A percentile compares a stretch with the other conserved stretches of the same genome.
Evolutionary conservation across 768 basidiomycete species (phyloP).

Genomic region (Boletellus emodensis): DNA sequence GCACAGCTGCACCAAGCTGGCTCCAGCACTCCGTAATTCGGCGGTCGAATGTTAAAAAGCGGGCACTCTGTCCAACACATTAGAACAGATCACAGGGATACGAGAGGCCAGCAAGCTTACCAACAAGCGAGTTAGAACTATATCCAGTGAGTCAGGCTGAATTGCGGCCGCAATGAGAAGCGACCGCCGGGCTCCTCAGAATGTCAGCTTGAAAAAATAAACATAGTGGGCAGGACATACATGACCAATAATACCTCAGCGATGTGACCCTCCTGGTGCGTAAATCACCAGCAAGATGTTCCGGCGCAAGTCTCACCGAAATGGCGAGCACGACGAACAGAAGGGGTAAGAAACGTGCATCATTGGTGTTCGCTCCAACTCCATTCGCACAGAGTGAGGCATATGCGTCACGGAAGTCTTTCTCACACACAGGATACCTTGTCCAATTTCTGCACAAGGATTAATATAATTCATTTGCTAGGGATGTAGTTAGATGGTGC

Average conservation of each 20-base stretch:
- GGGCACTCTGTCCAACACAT: constrained; percentile 51
- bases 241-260: constrained; percentile 92
- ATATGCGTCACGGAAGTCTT: constrained; percentile 73
- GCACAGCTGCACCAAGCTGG: constrained; percentile 86
- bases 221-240: constrained; percentile 45
- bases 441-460: constrained; percentile 73
- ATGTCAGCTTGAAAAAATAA: constrained; percentile 17
- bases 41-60: constrained; percentile 67
- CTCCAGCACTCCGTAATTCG: constrained; percentile 96
- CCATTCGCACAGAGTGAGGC: constrained; percentile 60
- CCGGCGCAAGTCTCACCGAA: constrained; percentile 80
- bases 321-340: constrained; percentile 91
- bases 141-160: constrained; percentile 87
- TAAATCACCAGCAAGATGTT: constrained; percentile 77
- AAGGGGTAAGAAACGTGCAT: constrained; percentile 84
- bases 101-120: constrained; percentile 29
- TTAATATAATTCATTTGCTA: neutral
- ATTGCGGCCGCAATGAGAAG: constrained; percentile 90
- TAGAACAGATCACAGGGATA: constrained; percentile 1
- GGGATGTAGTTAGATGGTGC: constrained; percentile 20
- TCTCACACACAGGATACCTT: constrained; percentile 85
- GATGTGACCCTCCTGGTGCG: constrained; percentile 74
- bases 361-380: constrained; percentile 61
- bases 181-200: constrained; percentile 67
- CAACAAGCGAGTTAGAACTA: constrained; percentile 88